Evolutionary conservation across 371 early-diverging fungal genomes (phyloP).

Genomic region (Rhizopus stolonifer): DNA sequence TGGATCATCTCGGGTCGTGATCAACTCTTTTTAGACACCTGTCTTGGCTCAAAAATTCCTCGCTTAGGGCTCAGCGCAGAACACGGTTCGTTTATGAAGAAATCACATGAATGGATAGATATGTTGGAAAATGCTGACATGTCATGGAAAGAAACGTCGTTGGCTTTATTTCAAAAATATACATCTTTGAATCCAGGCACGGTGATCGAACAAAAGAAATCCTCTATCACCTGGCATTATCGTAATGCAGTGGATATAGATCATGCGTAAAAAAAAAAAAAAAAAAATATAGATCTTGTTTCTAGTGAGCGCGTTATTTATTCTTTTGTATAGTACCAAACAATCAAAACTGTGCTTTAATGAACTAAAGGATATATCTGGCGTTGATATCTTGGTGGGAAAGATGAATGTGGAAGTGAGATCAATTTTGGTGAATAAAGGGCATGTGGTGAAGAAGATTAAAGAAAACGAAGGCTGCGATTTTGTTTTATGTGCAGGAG

Average conservation of each 20-base stretch:
- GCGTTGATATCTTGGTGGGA: conserved; percentile 92
- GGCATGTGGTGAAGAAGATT: conserved; percentile 90
- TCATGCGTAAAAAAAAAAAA: conserved; percentile 31
- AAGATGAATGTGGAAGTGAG: conserved; percentile 97
- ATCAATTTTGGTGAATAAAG: conserved; percentile 80
- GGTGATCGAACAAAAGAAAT: conserved; percentile 84
- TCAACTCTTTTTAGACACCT: conserved; percentile 56
- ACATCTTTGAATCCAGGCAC: conserved; percentile 89
- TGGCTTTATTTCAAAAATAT: conserved; percentile 87
- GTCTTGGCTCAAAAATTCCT: conserved; percentile 68
- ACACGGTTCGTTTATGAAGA: conserved; percentile 81
- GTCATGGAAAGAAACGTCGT: conserved; percentile 85
- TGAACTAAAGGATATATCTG: conserved; percentile 79
- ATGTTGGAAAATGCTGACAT: conserved; percentile 83
- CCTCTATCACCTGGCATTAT: conserved; percentile 92
- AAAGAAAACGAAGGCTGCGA: conserved; percentile 46
- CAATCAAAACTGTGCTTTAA: conserved; percentile 80
- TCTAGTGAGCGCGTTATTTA: conserved; percentile 1
- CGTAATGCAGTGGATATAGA: conserved; percentile 60
- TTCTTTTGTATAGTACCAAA: conserved; percentile 38
- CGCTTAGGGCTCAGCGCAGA: conserved; percentile 71
- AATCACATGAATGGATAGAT: conserved; percentile 86
- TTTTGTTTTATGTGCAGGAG: conserved; percentile 93
- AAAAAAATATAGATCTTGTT: not conserved
- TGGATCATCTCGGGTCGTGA: conserved; percentile 92